Evolutionary conservation across 2,329 filamentous ascomycete species (phyloP), one percentile per base, ranked within the genome.

Genomic region (Aspergillus udagawae): DNA sequence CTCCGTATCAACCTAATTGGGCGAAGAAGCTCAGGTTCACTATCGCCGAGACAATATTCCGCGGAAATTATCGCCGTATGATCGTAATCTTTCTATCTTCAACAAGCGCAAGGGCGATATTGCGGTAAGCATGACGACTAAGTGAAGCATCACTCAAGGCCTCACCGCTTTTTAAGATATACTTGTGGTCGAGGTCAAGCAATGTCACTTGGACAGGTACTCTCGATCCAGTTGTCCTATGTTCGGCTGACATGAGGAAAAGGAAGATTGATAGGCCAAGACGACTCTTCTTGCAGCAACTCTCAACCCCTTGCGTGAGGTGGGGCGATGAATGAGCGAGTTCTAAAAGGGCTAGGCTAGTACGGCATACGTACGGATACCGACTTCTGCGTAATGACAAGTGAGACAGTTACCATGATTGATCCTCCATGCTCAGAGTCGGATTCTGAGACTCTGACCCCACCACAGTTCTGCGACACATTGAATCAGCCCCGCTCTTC

Each of bases 291-390:
- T 64, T 64, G 57, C 56, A 55, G 54, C 52, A 54, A 51, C 51
- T 55, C 56, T 25, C 59, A 35, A 63, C 63, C 63, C 63, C 63
- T 65, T 65, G 63, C 63, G 60, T 63, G 55, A 56, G 50, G 59
- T 58, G 61, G 61, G 59, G 57, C 32, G 2, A 38, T 6, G 4
- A 17, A 38, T 3, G 14, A 38, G 14, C 14, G 7, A 38, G 32
- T 35, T 17, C 2, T 17, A 17, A 17, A 17, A 38, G 2, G 32
- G 14, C 32, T 38, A 38, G 32, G 5, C 6, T 17, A 38, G 6
- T 38, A 7, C 5, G 14, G 32, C 5, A 7, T 17, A 17, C 14
- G 5, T 35, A 38, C 14, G 32, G 14, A 17, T 38, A 38, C 32
- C 14, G 3, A 17, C 32, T 17, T 17, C 5, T 38, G 14, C 3